phyloP scores from a whole-genome alignment of 176 grass and related monocot genomes.

The Tuctoria greenei region DNA sequence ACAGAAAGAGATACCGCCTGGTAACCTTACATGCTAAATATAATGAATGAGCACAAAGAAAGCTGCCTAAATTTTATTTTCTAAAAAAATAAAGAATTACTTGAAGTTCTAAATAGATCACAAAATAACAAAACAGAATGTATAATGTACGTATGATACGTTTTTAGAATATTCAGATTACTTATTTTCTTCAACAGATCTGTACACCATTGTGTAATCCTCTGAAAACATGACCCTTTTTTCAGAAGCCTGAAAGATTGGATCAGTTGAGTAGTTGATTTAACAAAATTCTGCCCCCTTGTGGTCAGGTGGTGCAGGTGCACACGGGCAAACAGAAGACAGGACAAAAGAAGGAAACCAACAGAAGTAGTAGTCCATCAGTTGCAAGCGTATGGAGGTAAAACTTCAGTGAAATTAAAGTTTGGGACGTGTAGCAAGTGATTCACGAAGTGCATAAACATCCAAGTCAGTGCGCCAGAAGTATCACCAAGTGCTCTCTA shows the following conservation, averaged over 20 bases:
- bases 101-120: no score
- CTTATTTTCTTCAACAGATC: neutral
- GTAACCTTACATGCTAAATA: no score
- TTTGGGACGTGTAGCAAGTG: constrained; percentile 25
- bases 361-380: constrained; percentile 28
- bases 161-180: no score
- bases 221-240: neutral
- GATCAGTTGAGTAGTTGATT: constrained; percentile 1
- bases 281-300: constrained; percentile 3
- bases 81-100: no score
- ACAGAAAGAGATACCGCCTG: no score
- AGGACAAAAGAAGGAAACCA: constrained; percentile 37
- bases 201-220: neutral
- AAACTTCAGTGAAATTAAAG: constrained; percentile 19
- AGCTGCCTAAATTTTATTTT: no score
- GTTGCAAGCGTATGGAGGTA: constrained; percentile 12
- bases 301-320: constrained; percentile 11
- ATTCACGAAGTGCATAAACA: constrained; percentile 17
- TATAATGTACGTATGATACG: no score
- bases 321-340: neutral
- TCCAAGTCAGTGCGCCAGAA: constrained; percentile 39
- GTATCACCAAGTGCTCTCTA: constrained; percentile 19
- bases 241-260: neutral
- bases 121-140: no score
- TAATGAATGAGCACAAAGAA: no score